Evolutionary conservation across 495 filamentous ascomycete species (phyloP).

Genomic region (Neurospora sp.): DNA sequence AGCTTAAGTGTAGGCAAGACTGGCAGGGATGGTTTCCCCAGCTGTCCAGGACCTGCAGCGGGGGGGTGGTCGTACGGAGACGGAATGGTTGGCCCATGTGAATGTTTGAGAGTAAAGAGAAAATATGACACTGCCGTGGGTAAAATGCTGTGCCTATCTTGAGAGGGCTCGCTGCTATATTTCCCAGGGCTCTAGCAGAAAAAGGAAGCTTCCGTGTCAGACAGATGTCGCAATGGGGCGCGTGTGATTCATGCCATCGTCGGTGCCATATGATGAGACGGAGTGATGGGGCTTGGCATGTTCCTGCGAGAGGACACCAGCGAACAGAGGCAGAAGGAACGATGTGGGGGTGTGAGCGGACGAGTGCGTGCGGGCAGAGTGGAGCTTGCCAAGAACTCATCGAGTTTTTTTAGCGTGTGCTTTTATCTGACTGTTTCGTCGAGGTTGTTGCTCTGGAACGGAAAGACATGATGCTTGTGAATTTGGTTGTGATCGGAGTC

Average conservation of each 20-base stretch:
- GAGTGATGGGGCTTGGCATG: not conserved
- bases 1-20: not conserved
- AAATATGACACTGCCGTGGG: not conserved
- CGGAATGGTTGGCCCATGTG: not conserved
- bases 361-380: not conserved
- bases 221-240: not conserved
- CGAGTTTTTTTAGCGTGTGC: not conserved
- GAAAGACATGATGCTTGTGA: not conserved
- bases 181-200: not conserved
- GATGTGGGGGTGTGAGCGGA: not conserved
- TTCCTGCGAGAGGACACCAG: not conserved
- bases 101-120: not conserved
- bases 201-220: not conserved
- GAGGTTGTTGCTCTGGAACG: not conserved
- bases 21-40: not conserved
- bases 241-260: not conserved
- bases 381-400: not conserved
- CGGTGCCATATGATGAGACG: not conserved
- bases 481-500: not conserved
- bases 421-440: not conserved
- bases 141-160: not conserved
- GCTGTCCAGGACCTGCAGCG: not conserved
- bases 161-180: not conserved
- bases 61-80: not conserved
- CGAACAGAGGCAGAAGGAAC: not conserved